Base-by-base conservation (phyloP, 345 rosid genomes). In the Eucalyptus camaldulensis region DNA sequence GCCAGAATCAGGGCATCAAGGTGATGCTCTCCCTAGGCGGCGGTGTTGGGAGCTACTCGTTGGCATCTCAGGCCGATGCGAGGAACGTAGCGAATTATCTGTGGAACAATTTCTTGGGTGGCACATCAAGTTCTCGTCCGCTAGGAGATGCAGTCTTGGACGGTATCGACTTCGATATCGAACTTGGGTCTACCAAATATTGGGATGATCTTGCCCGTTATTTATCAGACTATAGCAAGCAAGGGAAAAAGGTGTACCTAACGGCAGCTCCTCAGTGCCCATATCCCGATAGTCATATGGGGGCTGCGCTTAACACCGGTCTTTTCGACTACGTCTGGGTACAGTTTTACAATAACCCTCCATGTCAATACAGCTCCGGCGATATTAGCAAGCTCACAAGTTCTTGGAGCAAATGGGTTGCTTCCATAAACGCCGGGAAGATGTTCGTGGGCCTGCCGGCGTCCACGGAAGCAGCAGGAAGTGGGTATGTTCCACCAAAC, bases 201-300 rank as follows among this genome's bases (percentile, higher is more conserved):
- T 95, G 90, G 88, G 94, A 93, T 60, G 90, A 92, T 87, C 95
- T 95, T 54, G 95, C 93, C 29, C 90, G 92, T 40, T 67, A 16
- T 80, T 86, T 95, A 37, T 49, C 92, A 8, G 92, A 69, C 24
- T 89, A 89, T 37, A 91, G 94, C 88, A 67, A 54, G 6, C 47
- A 43, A 45, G 92, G 92, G 31, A 92, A 83, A 50, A 95, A 91
- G 90, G 95, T 95, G 27, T 94, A 93, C 88, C 37, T 95, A 88
- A 81, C 97, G 14, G 96, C 94, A 51, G 95, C 96, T 76, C 96
- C 97, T 29, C 95, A 95, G 40, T 94, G 97, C 90, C 95, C 94
- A 25, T 95, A 91, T 89, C 96, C 97, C 3, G 96, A 95, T n/a
- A 92, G 94, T 12, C 87, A 89, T 25, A 44, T 95, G 88, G 94